Base-by-base conservation (phyloP, 2,329 filamentous ascomycete species). In the Claviceps fusiformis region DNA sequence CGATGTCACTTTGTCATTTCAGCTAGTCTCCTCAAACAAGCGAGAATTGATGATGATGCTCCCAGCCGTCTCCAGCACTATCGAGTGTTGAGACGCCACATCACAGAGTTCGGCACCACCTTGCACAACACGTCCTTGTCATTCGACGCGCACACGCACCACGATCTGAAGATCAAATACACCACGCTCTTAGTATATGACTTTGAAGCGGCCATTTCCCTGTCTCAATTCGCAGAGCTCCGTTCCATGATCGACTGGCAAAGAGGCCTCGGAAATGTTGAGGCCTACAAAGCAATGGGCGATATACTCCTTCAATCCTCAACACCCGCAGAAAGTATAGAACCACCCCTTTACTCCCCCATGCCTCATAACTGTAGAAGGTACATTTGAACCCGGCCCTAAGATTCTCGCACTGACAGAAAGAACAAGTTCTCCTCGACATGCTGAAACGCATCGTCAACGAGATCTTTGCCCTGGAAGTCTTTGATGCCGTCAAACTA, bases 101-200 rank as follows among this genome's bases (percentile, higher is more conserved):
- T 86, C 15, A 68, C 74, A 37, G 39, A 56, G 41, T 58, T 52
- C 44, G 33, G 24, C 4, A 31, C 15, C 10, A 39, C 10, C 39
- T 41, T 56, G 13, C 24, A 39, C 48, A 11, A 11, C 29, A 39
- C 27, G 31, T 6, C 10, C 39, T 37, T 41, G 3, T n/a, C 15
- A 24, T 62, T 78, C 0, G 71, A 76, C 24, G 70, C 74, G 13
- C 68, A 70, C 1, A 68, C 73, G 1, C 68, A 71, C 17, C 59
- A 70, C 1, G 83, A 87, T 62, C 71, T 89, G 17, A 62, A 73
- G 7, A 68, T 71, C 2, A 91, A 89, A 62, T 71, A 86, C 41
- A 76, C 83, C 6, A 78, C 82, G 2, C 69, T 95, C 19, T 72
- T 89, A 8, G 81, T 86, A 0, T 87, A 91, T 59, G 86, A 93